These are phyloP conservation scores for Triticum dicoccoides DNA, from an alignment of 176 grass and related monocot genomes.

Conservation along the genomic window DNA sequence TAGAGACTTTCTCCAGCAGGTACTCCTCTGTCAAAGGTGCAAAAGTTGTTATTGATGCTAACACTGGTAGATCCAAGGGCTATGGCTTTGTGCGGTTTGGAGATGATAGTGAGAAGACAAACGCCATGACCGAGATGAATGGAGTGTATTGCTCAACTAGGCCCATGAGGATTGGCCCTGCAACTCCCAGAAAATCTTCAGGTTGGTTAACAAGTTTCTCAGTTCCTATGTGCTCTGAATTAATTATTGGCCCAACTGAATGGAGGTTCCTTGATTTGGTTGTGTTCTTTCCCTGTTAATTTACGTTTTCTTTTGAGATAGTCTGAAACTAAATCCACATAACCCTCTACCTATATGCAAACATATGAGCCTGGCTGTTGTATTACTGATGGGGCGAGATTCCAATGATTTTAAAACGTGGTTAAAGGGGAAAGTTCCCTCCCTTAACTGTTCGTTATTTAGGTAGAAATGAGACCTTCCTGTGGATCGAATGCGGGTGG, in stretches of 20 bases:
- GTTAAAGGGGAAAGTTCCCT: neutral
- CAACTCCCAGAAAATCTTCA: slow-evolving; percentile 93
- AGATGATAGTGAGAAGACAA: slow-evolving; percentile 86
- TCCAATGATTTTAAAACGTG: neutral
- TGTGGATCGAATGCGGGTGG: neutral
- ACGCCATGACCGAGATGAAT: slow-evolving; percentile 94
- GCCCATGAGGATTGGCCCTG: slow-evolving; percentile 92
- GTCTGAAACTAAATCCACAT: neutral
- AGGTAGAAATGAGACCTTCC: neutral
- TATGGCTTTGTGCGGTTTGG: slow-evolving; percentile 98
- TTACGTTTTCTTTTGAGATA: neutral
- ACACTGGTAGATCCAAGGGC: slow-evolving; percentile 91
- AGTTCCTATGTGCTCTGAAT: neutral
- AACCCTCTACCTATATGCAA: neutral
- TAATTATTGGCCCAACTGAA: neutral
- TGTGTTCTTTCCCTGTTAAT: neutral
- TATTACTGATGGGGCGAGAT: neutral
- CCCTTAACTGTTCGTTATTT: neutral
- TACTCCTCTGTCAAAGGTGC: slow-evolving; percentile 95
- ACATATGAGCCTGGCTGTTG: neutral
- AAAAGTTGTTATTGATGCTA: slow-evolving; percentile 98
- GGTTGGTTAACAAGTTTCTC: slow-evolving; percentile 45
- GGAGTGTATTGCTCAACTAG: slow-evolving; percentile 89
- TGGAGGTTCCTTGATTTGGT: neutral
- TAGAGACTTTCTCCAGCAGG: slow-evolving; percentile 81